Base-by-base conservation (phyloP, 1,139 yeast species). In the Pichia sp. region DNA sequence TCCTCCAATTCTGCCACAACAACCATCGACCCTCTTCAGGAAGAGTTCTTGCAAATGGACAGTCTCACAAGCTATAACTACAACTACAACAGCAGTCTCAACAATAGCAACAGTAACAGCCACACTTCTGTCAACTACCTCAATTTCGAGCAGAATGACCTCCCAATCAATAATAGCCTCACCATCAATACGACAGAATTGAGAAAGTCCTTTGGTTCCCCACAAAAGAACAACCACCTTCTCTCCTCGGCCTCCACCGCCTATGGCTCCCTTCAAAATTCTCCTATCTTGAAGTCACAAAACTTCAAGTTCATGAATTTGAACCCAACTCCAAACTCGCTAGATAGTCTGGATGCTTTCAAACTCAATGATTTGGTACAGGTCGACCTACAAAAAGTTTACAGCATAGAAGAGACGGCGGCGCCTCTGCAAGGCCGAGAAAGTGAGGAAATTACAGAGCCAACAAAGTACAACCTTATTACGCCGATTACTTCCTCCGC, bases 251-350 rank as follows among this genome's bases (percentile, higher is more conserved):
- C n/a, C n/a, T 34, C 38, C n/a, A 10, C 38, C 38, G 12, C n/a
- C 38, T 14, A 34, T 34, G 38, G 38, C 10, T 34, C 29, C 20
- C 10, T 14, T 20, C 40, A 45, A 24, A 47, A 50, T 33, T 62
- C 67, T 10, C 65, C 65, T 4, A 50, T 63, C 40, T 56, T 64
- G 42, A 64, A 63, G 53, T 63, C 66, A 7, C 60, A 47, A 52
- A 34, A 49, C 24, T 27, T 14, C 38, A 34, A 14, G n/a, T 34
- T 34, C 38, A 12, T 14, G n/a, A 34, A 34, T 12, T 14, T 34
- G 38, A 34, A 34, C 38, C n/a, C 38, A 34, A 34, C 12, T 10
- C n/a, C n/a, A 14, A 34, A 12, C n/a, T 34, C 38, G 12, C n/a
- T 34, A 10, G 38, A 34, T 14, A 34, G 38, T 34, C 38, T 34